Evolutionary conservation across 2,329 filamentous ascomycete species (phyloP).

Genomic region (Aspergillus tubingensis): DNA sequence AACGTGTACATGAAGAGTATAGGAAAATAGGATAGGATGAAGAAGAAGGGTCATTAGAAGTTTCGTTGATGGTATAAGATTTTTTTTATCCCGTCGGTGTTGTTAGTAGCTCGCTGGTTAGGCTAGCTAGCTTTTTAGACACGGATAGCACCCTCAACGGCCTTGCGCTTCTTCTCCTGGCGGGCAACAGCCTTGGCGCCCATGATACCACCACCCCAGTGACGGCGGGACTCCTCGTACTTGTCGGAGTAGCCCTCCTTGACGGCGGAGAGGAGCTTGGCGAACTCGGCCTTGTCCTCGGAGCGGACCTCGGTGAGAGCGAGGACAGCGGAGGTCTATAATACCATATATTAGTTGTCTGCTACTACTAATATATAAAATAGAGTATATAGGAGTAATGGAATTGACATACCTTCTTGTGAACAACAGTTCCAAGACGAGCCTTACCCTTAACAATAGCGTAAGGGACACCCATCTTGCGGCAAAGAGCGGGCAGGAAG

Average conservation of each 20-base stretch:
- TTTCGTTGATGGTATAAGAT: slow-evolving; percentile 10
- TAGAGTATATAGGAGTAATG: neutral
- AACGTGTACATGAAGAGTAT: slow-evolving; percentile 33
- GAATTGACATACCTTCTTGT: slow-evolving; percentile 78
- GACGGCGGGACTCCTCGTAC: slow-evolving; percentile 84
- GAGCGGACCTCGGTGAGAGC: slow-evolving; percentile 94
- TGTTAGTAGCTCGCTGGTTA: slow-evolving; percentile 14
- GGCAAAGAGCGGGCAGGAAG: slow-evolving; percentile 98
- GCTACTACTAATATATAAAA: no score
- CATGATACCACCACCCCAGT: slow-evolving; percentile 99
- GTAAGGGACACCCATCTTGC: slow-evolving; percentile 99
- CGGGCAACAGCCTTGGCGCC: slow-evolving; percentile 83
- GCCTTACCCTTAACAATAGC: slow-evolving; percentile 99
- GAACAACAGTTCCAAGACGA: slow-evolving; percentile 95
- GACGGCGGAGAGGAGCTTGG: slow-evolving; percentile 92
- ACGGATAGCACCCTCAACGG: slow-evolving; percentile 92
- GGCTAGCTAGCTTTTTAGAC: slow-evolving; percentile 64
- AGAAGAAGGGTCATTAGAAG: neutral
- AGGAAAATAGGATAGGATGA: slow-evolving; percentile 12
- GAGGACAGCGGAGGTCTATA: slow-evolving; percentile 87
- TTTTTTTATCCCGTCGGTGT: slow-evolving; percentile 2
- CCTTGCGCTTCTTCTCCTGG: slow-evolving; percentile 89
- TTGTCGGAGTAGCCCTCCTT: slow-evolving; percentile 98
- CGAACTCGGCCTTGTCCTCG: slow-evolving; percentile 97
- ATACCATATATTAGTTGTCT: slow-evolving; percentile 28